Evolutionary conservation across 2,329 filamentous ascomycete genomes (phyloP), one percentile per base, ranked within the genome.

Genomic region (Leptographium wingfieldii): DNA sequence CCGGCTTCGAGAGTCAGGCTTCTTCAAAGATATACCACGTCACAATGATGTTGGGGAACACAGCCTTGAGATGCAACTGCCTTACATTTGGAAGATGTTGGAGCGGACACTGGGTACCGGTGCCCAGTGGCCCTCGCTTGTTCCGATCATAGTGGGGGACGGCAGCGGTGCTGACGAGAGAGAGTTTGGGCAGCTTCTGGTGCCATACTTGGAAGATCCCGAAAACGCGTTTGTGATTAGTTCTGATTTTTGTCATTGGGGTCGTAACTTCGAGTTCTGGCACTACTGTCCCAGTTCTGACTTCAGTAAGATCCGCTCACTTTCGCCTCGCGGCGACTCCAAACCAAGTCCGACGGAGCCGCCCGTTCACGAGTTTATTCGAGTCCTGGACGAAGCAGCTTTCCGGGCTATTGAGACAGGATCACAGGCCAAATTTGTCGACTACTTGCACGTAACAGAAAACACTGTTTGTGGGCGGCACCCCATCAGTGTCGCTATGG

Each of bases 211-310:
- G 7, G 77, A 78, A 40, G 87, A 96, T 66, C 82, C 86, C 0
- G 75, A 80, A 14, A 95, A 89, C 62, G 84, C 86, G 1, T 96
- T 97, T 69, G 81, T 99, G 62, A 81, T 97, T 64, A 94, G 88
- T 71, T 96, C 91, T 1, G 94, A 99, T 71, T 99, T 99, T 71
- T 96, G 92, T 65, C 94, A 99, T 72, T 99, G 94, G 94, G 94
- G 94, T 12, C 67, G 77, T 0, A 80, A 90, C 56, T 99, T 96
- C 72, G 77, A 80, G 59, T 99, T 97, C 72, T 89, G 85, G 33
- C 87, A 87, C 61, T 96, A 96, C 70, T 80, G 84, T 38, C 74
- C 81, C 62, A 62, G 80, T 63, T 59, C 77, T 65, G 68, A 70
- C 68, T 43, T 74, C 2, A 76, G 29, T 65, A 71, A 68, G 63